These are phyloP conservation scores for Discostella pseudostelligera DNA, from an alignment of 108 stramenopile genomes.

Conservation along the genomic window DNA sequence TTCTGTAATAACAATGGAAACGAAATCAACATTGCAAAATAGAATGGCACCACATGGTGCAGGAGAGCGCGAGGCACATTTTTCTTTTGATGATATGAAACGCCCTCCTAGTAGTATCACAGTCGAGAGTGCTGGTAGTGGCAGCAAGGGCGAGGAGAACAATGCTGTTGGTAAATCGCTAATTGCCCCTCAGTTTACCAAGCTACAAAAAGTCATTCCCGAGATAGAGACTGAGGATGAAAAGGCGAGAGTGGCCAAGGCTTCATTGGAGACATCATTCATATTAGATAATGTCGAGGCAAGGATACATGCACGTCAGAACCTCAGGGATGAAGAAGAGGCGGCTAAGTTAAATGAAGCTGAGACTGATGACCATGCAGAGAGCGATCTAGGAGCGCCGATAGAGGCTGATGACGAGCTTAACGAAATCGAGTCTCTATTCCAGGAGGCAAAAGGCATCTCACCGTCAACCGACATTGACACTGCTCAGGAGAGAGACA, in stretches of 20 bases:
- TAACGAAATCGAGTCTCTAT: conserved; percentile 16
- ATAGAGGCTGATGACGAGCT: conserved; percentile 11
- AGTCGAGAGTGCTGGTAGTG: conserved; percentile 27
- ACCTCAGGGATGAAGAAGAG: conserved; percentile 22
- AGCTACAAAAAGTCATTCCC: conserved; percentile 29
- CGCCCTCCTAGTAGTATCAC: conserved; percentile 47
- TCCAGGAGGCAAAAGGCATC: conserved; percentile 8
- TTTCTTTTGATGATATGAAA: conserved; percentile 30
- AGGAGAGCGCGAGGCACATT: conserved; percentile 14
- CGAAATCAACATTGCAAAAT: conserved; percentile 29
- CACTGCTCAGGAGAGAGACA: not conserved
- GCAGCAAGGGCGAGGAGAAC: not conserved
- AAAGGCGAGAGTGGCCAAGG: conserved; percentile 26
- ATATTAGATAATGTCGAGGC: conserved; percentile 43
- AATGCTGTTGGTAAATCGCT: conserved; percentile 7
- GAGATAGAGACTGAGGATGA: conserved; percentile 26
- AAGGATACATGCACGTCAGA: conserved; percentile 34
- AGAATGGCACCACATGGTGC: not conserved
- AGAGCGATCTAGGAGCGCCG: not conserved
- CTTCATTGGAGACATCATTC: conserved; percentile 8
- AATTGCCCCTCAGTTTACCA: conserved; percentile 8
- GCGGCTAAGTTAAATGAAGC: conserved; percentile 1
- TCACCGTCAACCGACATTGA: not conserved
- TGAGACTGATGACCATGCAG: not conserved
- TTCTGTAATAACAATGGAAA: conserved; percentile 49